A percentile compares a stretch with the other conserved stretches of the same genome.
These are phyloP conservation scores for Botrytis squamosa DNA, from an alignment of 2,329 filamentous ascomycete genomes.

Conservation along the genomic window DNA sequence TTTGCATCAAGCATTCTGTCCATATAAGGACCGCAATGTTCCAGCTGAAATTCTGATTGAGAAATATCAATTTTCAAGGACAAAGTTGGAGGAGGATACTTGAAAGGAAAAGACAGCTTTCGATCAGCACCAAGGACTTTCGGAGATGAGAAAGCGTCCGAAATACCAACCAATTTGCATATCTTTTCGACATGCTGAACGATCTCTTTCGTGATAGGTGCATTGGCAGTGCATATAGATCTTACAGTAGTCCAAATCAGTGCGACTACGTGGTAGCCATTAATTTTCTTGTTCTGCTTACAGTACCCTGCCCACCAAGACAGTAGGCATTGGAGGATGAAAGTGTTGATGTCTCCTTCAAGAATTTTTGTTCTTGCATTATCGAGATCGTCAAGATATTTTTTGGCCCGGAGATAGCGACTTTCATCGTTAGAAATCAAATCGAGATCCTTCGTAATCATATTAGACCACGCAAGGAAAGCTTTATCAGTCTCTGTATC, in stretches of 20 bases:
- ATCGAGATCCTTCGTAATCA: slow-evolving; percentile 37
- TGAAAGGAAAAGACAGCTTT: slow-evolving; percentile 47
- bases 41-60: slow-evolving; percentile 62
- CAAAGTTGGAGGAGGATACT: slow-evolving; percentile 39
- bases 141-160: slow-evolving; percentile 34
- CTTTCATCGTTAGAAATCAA: slow-evolving; percentile 35
- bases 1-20: slow-evolving; percentile 70
- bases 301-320: slow-evolving; percentile 48
- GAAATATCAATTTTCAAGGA: slow-evolving; percentile 40
- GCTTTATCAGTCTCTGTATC: slow-evolving; percentile 37
- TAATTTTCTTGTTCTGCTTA: slow-evolving; percentile 36
- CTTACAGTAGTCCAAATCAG: slow-evolving; percentile 47
- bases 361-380: slow-evolving; percentile 34
- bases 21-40: slow-evolving; percentile 69
- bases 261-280: slow-evolving; percentile 45
- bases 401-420: slow-evolving; percentile 34
- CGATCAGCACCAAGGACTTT: slow-evolving; percentile 37
- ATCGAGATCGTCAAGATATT: slow-evolving; percentile 38
- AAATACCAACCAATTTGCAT: slow-evolving; percentile 39
- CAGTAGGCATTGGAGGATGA: slow-evolving; percentile 49
- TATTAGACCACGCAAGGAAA: slow-evolving; percentile 35
- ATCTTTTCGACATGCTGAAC: slow-evolving; percentile 39
- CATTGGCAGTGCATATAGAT: slow-evolving; percentile 41
- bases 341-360: slow-evolving; percentile 43
- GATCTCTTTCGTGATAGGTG: slow-evolving; percentile 45